phyloP scores from a whole-genome alignment of 306 rosid genomes.

The Hippophae tibetana region DNA sequence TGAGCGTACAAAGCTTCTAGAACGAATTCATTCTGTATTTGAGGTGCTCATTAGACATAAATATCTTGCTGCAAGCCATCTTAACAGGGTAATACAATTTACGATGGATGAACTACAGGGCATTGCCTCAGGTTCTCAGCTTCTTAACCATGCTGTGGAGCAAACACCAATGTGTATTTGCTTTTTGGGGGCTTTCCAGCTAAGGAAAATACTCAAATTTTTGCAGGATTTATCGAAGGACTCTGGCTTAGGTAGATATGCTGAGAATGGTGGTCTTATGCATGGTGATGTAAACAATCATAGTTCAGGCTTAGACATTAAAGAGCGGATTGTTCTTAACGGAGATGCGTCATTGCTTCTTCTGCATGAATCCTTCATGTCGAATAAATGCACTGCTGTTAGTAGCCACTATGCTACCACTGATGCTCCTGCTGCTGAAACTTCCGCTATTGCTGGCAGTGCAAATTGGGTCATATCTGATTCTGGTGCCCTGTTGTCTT shows the following conservation, averaged over 20 bases:
- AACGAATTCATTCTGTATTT: slow-evolving; percentile 57
- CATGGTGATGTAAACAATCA: slow-evolving; percentile 41
- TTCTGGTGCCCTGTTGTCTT: slow-evolving; percentile 51
- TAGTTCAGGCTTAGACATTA: slow-evolving; percentile 41
- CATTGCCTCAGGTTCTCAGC: slow-evolving; percentile 60
- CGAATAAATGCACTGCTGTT: slow-evolving; percentile 29
- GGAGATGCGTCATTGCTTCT: slow-evolving; percentile 71
- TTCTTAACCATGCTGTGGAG: slow-evolving; percentile 59
- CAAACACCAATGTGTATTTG: slow-evolving; percentile 81
- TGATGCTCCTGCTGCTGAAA: slow-evolving; percentile 28
- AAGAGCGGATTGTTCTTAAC: slow-evolving; percentile 68
- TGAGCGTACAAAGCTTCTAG: slow-evolving; percentile 74
- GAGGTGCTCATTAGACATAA: slow-evolving; percentile 71
- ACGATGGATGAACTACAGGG: slow-evolving; percentile 71
- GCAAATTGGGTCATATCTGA: slow-evolving; percentile 33
- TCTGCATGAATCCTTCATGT: slow-evolving; percentile 60
- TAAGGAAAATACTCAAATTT: slow-evolving; percentile 70
- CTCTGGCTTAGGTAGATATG: slow-evolving; percentile 67
- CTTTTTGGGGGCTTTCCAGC: slow-evolving; percentile 76
- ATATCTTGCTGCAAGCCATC: slow-evolving; percentile 75
- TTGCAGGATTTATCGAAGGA: slow-evolving; percentile 76
- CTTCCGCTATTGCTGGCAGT: slow-evolving; percentile 16
- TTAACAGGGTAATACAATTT: slow-evolving; percentile 71
- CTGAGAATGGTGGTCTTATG: slow-evolving; percentile 43
- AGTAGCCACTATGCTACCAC: slow-evolving; percentile 32